Base-by-base conservation (phyloP, 1,284 basidiomycete genomes). In the Xanthoconium separans region DNA sequence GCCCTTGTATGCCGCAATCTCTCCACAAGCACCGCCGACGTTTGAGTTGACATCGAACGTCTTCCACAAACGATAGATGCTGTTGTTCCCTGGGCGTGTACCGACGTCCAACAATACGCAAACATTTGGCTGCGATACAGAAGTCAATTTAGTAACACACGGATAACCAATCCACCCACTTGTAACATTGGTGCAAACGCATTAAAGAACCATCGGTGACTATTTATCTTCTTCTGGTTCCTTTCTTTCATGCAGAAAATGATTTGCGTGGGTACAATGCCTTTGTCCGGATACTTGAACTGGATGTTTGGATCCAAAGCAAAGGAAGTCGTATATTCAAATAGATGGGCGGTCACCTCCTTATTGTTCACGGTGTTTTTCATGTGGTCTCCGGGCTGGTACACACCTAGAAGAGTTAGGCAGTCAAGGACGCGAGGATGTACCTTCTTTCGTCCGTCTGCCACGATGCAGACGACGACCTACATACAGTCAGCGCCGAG, bases 141-240 rank as follows among this genome's bases (percentile, higher is more conserved):
- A 27, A 36, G 5, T 60, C 45, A 61, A 42, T 24, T 22, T n/a
- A 44, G 16, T 36, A 44, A 8, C 50, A 6, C 16, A 50, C 7
- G 1, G 7, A 42, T 44, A 5, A 2, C 13, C 6, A 37, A 27
- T 29, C 33, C 24, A 27, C 68, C 2, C 22, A 88, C 90, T 79
- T 93, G 84, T 22, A 90, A 68, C 65, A 87, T 72, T 2, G 81
- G 76, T 0, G 78, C 85, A 69, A 97, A 95, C 0, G 93, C 95
- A 68, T 96, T 96, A 73, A 97, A 96, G 71, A 95, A 94, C 95
- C 93, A 95, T 43, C 93, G 78, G 66, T 98, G 95, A 56, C 89
- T 92, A 66, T 96, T 98, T 68, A 98, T 95, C 76, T 98, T 98
- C 77, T 94, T 95, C 66, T 90, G 85, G 70, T 97, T 97, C 77